Conservation (phyloP, 345 rosid species). For the Moricandia moricandioides region DNA sequence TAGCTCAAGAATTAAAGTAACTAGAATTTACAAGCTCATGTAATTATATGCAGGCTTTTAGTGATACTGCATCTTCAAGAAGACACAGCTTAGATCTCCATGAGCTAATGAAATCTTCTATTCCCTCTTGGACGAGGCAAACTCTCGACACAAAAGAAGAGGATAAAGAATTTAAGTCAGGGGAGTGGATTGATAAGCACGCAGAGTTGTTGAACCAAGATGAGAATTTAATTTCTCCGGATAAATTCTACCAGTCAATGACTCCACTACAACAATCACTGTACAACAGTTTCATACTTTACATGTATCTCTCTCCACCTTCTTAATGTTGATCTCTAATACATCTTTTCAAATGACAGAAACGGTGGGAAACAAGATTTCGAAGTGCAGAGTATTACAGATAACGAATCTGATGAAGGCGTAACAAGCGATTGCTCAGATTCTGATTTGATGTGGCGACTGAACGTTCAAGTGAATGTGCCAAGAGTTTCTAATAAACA, state of each 20-base stretch:
- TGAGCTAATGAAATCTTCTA: constrained; percentile 60
- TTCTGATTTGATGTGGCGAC: constrained; percentile 58
- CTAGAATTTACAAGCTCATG: not conserved
- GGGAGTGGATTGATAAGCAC: constrained; percentile 70
- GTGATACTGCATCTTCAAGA: constrained; percentile 48
- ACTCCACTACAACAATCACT: not conserved
- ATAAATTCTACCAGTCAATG: not conserved
- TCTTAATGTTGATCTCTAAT: not conserved
- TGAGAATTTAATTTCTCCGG: not conserved
- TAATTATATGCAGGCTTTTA: constrained; percentile 33
- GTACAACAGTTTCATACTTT: not conserved
- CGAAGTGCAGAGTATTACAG: constrained; percentile 46
- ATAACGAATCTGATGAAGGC: constrained; percentile 65
- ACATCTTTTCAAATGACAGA: constrained; percentile 27
- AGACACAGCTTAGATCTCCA: constrained; percentile 67
- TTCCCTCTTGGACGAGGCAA: constrained; percentile 50
- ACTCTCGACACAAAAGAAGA: constrained; percentile 44
- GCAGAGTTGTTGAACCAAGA: constrained; percentile 8
- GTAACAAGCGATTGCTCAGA: constrained; percentile 79
- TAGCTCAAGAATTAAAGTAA: not conserved
- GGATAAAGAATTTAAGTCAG: constrained; percentile 53
- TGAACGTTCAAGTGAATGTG: constrained; percentile 52
- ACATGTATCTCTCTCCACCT: not conserved
- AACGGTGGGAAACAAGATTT: constrained; percentile 49
- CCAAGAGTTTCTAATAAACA: constrained; percentile 49